phyloP scores from a whole-genome alignment of 805 yeast genomes.

The Saccharomycopsis amapae region DNA sequence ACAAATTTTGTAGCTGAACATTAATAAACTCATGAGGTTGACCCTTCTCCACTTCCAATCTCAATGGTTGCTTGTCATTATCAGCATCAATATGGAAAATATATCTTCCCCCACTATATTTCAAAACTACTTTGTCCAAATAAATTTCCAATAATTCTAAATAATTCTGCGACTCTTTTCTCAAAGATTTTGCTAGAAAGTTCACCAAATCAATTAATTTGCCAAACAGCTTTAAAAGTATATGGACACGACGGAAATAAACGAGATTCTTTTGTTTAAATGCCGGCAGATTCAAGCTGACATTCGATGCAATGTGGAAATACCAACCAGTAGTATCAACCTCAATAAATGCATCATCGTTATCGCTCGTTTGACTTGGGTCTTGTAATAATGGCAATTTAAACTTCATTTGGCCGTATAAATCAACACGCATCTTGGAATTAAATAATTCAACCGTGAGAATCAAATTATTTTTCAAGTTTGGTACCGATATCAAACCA shows the following conservation, averaged over 20 bases:
- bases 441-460: slow-evolving; percentile 15
- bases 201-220: slow-evolving; percentile 5
- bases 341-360: slow-evolving; percentile 4
- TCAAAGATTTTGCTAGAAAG: background rate
- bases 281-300: slow-evolving; percentile 5
- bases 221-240: slow-evolving; percentile 4
- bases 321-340: slow-evolving; percentile 9
- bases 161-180: background rate
- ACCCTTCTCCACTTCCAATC: background rate
- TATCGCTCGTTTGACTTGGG: background rate
- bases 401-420: slow-evolving; percentile 12
- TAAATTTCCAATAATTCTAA: slow-evolving; percentile 9
- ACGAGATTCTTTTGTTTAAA: slow-evolving; percentile 2
- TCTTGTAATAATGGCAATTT: slow-evolving; percentile 1
- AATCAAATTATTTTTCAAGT: slow-evolving; percentile 10
- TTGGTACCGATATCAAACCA: background rate
- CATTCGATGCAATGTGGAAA: slow-evolving; percentile 13
- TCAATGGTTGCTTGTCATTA: background rate
- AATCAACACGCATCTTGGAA: slow-evolving; percentile 12
- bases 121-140: slow-evolving; percentile 6
- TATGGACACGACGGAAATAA: slow-evolving; percentile 5
- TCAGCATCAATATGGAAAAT: slow-evolving; percentile 8
- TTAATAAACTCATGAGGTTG: background rate
- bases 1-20: slow-evolving; percentile 3
- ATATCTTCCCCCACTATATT: slow-evolving; percentile 1